phyloP scores from a whole-genome alignment of 352 stramenopile genomes.

The Phytopythium vexans region DNA sequence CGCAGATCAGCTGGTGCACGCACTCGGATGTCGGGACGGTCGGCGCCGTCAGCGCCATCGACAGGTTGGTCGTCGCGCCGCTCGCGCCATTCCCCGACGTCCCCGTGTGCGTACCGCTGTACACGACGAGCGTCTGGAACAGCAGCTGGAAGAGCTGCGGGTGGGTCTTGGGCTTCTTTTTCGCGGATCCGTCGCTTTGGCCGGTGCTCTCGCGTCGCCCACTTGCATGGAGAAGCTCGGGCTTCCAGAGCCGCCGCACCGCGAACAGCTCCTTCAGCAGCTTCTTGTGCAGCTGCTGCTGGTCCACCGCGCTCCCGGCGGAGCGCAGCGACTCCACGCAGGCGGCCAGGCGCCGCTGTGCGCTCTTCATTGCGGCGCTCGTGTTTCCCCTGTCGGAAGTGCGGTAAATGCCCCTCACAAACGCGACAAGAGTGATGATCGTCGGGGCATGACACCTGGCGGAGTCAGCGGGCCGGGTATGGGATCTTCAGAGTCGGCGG shows the following conservation, averaged over 20 bases:
- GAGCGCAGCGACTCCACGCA: slow-evolving; percentile 46
- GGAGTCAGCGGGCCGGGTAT: no score
- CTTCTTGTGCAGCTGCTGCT: slow-evolving; percentile 33
- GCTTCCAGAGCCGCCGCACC: slow-evolving; percentile 55
- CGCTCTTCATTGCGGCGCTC: slow-evolving; percentile 25
- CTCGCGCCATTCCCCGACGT: slow-evolving; percentile 17
- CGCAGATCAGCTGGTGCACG: slow-evolving; percentile 62
- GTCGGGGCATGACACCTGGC: neutral
- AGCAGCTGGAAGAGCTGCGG: slow-evolving; percentile 60
- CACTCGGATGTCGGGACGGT: slow-evolving; percentile 56
- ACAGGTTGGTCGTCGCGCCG: slow-evolving; percentile 30
- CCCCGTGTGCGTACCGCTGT: slow-evolving; percentile 46
- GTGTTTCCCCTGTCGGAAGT: neutral
- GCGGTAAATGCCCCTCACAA: no score
- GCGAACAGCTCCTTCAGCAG: slow-evolving; percentile 55
- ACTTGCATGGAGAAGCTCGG: slow-evolving; percentile 21
- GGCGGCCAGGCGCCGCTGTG: slow-evolving; percentile 38
- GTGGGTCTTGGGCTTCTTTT: slow-evolving; percentile 27
- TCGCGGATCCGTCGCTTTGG: slow-evolving; percentile 7
- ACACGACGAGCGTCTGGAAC: slow-evolving; percentile 61
- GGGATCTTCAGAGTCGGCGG: no score
- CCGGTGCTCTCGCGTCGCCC: neutral
- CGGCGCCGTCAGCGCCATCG: slow-evolving; percentile 51
- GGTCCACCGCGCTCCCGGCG: slow-evolving; percentile 20
- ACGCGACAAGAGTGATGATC: neutral